phyloP scores from a whole-genome alignment of 192 early-diverging fungal genomes.

The Backusella sp. region DNA sequence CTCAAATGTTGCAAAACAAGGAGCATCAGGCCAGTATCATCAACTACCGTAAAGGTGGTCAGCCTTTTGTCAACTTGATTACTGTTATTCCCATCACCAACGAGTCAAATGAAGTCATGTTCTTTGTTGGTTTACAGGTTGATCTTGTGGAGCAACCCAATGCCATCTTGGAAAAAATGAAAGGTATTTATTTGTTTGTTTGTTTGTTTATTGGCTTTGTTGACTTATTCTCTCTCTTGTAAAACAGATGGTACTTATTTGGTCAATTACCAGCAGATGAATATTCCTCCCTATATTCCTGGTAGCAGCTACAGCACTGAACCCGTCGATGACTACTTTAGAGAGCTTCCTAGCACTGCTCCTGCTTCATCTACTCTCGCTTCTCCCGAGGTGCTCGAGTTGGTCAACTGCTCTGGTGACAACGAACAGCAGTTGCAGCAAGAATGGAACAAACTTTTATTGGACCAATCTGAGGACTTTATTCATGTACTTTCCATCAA shows the following conservation, averaged over 20 bases:
- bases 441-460: conserved; percentile 40
- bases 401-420: conserved; percentile 29
- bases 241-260: conserved; percentile 48
- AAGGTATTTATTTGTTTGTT: conserved; percentile 18
- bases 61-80: conserved; percentile 64
- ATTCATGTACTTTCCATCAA: conserved; percentile 63
- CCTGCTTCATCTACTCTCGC: conserved; percentile 25
- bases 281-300: conserved; percentile 5
- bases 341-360: conserved; percentile 24
- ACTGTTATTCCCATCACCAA: conserved; percentile 53
- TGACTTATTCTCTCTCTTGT: background rate
- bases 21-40: conserved; percentile 63
- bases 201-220: background rate
- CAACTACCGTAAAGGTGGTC: conserved; percentile 62
- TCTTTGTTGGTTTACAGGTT: conserved; percentile 61
- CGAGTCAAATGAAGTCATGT: conserved; percentile 41
- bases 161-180: conserved; percentile 60
- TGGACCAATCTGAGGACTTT: conserved; percentile 56
- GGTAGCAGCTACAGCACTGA: background rate
- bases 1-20: conserved; percentile 37
- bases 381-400: conserved; percentile 29
- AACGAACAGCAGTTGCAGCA: conserved; percentile 1
- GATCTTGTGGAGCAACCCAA: conserved; percentile 69
- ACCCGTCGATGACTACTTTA: conserved; percentile 35
- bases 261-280: conserved; percentile 44